A percentile compares a stretch with the other conserved stretches of the same genome.
Evolutionary conservation across 176 grass and related monocot genomes (phyloP).

Genomic region (Paspalum vaginatum): DNA sequence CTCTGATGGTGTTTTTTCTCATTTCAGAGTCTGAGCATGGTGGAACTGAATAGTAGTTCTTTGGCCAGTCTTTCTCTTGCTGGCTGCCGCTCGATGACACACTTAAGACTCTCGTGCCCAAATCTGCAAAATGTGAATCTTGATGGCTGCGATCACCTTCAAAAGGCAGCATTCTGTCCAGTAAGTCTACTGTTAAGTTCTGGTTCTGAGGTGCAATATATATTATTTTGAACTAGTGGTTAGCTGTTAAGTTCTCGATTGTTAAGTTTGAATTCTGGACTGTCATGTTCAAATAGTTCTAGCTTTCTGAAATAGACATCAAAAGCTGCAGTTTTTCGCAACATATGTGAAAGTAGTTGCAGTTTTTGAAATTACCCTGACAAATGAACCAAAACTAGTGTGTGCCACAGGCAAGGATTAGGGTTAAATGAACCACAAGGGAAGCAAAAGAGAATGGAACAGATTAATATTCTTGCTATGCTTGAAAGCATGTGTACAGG

Average conservation of each 20-base stretch:
- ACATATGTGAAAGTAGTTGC: neutral
- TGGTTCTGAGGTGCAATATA: neutral
- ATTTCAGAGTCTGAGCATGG: conserved; percentile 76
- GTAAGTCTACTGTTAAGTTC: conserved; percentile 50
- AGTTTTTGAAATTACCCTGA: neutral
- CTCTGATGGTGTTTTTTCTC: conserved; percentile 1
- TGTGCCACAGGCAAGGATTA: neutral
- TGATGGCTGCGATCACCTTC: conserved; percentile 91
- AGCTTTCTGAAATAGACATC: neutral
- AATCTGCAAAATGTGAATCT: conserved; percentile 89
- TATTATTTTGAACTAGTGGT: neutral
- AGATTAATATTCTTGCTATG: neutral
- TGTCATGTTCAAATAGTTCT: neutral
- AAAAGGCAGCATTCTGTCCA: conserved; percentile 75
- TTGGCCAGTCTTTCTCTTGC: conserved; percentile 82
- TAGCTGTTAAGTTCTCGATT: neutral
- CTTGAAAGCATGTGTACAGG: neutral
- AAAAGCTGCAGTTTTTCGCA: neutral
- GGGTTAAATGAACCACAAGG: neutral
- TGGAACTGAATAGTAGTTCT: conserved; percentile 77
- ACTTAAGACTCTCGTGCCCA: conserved; percentile 72
- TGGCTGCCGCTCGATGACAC: conserved; percentile 83
- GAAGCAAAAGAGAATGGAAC: neutral
- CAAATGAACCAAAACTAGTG: neutral
- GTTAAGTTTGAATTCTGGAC: neutral